Percentiles rank a stretch among this genome's conserved stretches.
phyloP scores from a whole-genome alignment of 2,329 filamentous ascomycete genomes.

The Talaromyces atroroseus region DNA sequence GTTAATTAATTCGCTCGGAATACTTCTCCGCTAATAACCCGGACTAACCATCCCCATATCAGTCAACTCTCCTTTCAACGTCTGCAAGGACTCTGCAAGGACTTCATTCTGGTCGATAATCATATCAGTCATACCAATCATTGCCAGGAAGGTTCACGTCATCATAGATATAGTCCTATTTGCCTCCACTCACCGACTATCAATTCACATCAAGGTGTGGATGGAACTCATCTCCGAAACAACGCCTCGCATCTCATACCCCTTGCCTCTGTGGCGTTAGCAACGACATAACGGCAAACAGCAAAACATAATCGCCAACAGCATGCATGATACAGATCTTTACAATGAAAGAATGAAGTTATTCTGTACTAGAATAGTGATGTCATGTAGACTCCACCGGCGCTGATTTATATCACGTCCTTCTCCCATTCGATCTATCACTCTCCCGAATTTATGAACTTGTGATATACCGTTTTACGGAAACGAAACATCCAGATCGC shows the following conservation, averaged over 20 bases:
- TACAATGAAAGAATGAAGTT: not conserved
- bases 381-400: not conserved
- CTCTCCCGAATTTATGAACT: not conserved
- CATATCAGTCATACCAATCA: not conserved
- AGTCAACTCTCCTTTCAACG: not conserved
- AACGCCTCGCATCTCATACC: not conserved
- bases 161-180: not conserved
- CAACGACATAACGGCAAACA: not conserved
- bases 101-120: not conserved
- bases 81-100: not conserved
- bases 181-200: not conserved
- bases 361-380: not conserved
- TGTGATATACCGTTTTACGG: not conserved
- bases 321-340: not conserved
- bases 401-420: not conserved
- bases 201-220: not conserved
- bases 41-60: not conserved
- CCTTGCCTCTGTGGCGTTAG: not conserved
- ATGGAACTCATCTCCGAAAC: conserved; percentile 2
- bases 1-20: not conserved
- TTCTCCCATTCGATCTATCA: not conserved
- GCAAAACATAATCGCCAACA: not conserved
- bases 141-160: not conserved
- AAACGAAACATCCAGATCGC: not conserved
- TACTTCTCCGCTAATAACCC: not conserved